phyloP scores from a whole-genome alignment of 805 yeast genomes.

The Candida endomychidarum region DNA sequence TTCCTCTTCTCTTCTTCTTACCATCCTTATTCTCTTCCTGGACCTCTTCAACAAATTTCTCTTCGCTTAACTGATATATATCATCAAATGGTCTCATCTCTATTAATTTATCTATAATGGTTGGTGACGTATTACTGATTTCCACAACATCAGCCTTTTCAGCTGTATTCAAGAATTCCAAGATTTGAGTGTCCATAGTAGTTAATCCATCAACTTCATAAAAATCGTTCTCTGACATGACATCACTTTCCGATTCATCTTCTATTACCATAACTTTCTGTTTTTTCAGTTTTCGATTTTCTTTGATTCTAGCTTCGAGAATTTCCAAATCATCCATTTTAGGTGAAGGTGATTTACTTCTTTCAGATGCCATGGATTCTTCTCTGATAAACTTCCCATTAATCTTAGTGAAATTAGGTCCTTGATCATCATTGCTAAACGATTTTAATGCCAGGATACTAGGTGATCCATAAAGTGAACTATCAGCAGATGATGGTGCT shows the following conservation, averaged over 20 bases:
- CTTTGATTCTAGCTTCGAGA: constrained; percentile 38
- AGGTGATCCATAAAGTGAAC: neutral
- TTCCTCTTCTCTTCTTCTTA: constrained; percentile 39
- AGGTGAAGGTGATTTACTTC: constrained; percentile 4
- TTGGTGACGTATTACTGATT: constrained; percentile 68
- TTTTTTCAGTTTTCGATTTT: constrained; percentile 23
- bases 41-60: constrained; percentile 45
- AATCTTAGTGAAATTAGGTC: constrained; percentile 10
- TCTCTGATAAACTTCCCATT: constrained; percentile 12
- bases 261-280: constrained; percentile 12
- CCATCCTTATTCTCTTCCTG: constrained; percentile 19
- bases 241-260: constrained; percentile 47
- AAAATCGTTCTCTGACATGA: constrained; percentile 48
- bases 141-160: constrained; percentile 75
- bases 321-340: constrained; percentile 36
- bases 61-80: constrained; percentile 58
- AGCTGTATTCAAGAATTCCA: constrained; percentile 78
- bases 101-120: constrained; percentile 63
- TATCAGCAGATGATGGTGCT: neutral
- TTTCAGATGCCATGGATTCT: neutral
- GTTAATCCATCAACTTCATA: constrained; percentile 35
- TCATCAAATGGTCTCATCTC: constrained; percentile 66
- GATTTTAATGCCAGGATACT: constrained; percentile 8
- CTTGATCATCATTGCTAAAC: constrained; percentile 14
- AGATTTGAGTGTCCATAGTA: constrained; percentile 61